Conservation (phyloP, 768 basidiomycete species). For the Mycena filopes region DNA sequence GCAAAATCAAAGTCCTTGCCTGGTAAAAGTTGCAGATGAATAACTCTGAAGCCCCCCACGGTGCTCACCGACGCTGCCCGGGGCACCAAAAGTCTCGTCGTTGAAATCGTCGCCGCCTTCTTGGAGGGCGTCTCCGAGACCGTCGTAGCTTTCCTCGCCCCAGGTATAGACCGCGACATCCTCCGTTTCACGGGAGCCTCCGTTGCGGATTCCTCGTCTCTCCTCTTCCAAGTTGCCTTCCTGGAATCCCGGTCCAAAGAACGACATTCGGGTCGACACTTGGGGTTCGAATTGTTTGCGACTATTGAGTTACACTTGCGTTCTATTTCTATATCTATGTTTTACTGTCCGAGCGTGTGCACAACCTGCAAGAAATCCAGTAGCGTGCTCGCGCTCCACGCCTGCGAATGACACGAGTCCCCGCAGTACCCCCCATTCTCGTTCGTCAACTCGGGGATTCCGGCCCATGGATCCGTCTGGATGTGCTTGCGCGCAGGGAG, state of each 20-base stretch:
- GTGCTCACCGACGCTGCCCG: slow-evolving; percentile 75
- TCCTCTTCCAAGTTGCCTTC: slow-evolving; percentile 71
- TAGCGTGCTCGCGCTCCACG: slow-evolving; percentile 95
- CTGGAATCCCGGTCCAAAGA: slow-evolving; percentile 87
- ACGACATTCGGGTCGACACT: slow-evolving; percentile 66
- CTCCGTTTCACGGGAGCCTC: slow-evolving; percentile 67
- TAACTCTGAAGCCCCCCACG: slow-evolving; percentile 13
- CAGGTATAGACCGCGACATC: slow-evolving; percentile 93
- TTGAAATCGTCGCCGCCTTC: slow-evolving; percentile 95
- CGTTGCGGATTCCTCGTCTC: slow-evolving; percentile 64
- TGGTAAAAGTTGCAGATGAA: slow-evolving; percentile 44
- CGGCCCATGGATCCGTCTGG: slow-evolving; percentile 87
- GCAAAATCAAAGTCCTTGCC: slow-evolving; percentile 95
- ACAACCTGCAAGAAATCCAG: slow-evolving; percentile 89
- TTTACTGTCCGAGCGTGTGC: slow-evolving; percentile 48
- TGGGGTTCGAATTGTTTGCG: not conserved
- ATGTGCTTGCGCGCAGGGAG: slow-evolving; percentile 80
- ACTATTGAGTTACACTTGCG: slow-evolving; percentile 11
- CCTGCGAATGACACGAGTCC: slow-evolving; percentile 94
- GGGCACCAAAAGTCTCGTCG: slow-evolving; percentile 93
- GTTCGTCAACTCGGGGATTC: slow-evolving; percentile 93
- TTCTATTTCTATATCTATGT: slow-evolving; percentile 19
- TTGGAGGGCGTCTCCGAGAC: slow-evolving; percentile 85
- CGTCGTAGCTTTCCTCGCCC: slow-evolving; percentile 92
- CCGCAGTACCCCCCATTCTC: slow-evolving; percentile 82